Conservation (phyloP, 2,329 filamentous ascomycete genomes). For the Colletotrichum sp. region DNA sequence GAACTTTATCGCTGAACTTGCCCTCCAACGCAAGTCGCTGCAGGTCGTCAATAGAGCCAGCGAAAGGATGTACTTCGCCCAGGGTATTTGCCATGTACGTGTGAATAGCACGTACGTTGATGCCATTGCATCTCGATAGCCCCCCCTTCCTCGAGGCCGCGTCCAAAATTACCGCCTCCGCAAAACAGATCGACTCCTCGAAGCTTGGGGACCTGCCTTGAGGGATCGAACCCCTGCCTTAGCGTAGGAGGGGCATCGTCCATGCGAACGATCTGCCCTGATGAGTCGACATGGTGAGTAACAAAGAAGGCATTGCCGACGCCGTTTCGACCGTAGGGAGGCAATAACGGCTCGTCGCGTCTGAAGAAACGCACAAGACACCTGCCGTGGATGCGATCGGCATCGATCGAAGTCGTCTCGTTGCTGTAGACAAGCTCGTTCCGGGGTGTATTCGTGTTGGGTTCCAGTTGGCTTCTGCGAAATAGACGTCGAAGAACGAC, state of each 20-base stretch:
- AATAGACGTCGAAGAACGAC: conserved; percentile 56
- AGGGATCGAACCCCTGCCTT: conserved; percentile 61
- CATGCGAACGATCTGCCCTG: background rate
- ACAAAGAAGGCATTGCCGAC: conserved; percentile 72
- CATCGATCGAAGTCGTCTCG: conserved; percentile 39
- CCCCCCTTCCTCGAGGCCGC: conserved; percentile 75
- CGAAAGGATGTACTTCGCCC: conserved; percentile 57
- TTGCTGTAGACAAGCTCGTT: conserved; percentile 68
- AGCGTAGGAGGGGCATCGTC: conserved; percentile 29
- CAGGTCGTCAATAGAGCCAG: conserved; percentile 76
- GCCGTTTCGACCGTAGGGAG: conserved; percentile 70
- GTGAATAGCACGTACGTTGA: conserved; percentile 66
- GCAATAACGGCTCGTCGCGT: conserved; percentile 49
- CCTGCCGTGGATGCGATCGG: conserved; percentile 50
- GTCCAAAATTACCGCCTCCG: conserved; percentile 78
- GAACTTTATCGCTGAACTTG: conserved; percentile 49
- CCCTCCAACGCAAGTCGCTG: conserved; percentile 61
- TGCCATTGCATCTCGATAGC: conserved; percentile 69
- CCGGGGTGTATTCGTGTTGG: conserved; percentile 33
- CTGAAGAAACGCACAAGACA: conserved; percentile 66
- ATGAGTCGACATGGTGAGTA: conserved; percentile 37
- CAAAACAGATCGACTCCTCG: conserved; percentile 76
- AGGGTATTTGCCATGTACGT: conserved; percentile 73
- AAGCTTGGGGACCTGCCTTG: conserved; percentile 40
- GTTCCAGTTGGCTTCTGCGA: conserved; percentile 50